These are phyloP conservation scores for Trichodelitschia bisporula DNA, from an alignment of 495 filamentous ascomycete genomes.

Conservation along the genomic window DNA sequence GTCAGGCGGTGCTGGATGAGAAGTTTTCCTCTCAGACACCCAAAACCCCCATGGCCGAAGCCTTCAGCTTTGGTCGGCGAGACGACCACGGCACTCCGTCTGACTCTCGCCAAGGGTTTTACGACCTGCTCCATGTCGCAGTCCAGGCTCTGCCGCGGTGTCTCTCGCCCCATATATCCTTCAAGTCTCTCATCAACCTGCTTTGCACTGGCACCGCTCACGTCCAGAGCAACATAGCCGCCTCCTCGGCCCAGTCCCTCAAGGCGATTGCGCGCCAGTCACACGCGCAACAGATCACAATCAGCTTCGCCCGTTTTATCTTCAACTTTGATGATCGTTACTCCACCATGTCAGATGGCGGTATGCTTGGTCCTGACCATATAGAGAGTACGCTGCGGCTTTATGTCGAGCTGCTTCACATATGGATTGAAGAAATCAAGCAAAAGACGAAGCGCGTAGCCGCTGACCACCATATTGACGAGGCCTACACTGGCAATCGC, in stretches of 20 bases:
- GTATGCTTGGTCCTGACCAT: slow-evolving; percentile 83
- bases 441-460: slow-evolving; percentile 55
- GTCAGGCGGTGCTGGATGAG: slow-evolving; percentile 84
- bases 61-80: slow-evolving; percentile 65
- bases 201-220: slow-evolving; percentile 93
- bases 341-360: slow-evolving; percentile 92
- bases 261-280: slow-evolving; percentile 88
- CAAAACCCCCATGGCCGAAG: slow-evolving; percentile 82
- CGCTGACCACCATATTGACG: slow-evolving; percentile 33
- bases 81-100: slow-evolving; percentile 50
- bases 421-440: slow-evolving; percentile 94
- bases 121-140: slow-evolving; percentile 84
- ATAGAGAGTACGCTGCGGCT: slow-evolving; percentile 83
- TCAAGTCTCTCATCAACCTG: slow-evolving; percentile 84
- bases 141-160: slow-evolving; percentile 88
- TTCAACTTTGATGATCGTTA: slow-evolving; percentile 96
- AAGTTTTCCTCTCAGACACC: slow-evolving; percentile 69
- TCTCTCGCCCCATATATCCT: slow-evolving; percentile 68
- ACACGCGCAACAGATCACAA: slow-evolving; percentile 86
- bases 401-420: slow-evolving; percentile 79
- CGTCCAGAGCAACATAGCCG: slow-evolving; percentile 75
- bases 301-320: slow-evolving; percentile 88
- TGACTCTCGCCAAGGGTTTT: slow-evolving; percentile 85
- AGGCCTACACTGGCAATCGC: slow-evolving; percentile 26
- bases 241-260: slow-evolving; percentile 72